A percentile compares a stretch with the other conserved stretches of the same genome.
Evolutionary conservation across 495 filamentous ascomycete species (phyloP).

Genomic region (Podospora conica): DNA sequence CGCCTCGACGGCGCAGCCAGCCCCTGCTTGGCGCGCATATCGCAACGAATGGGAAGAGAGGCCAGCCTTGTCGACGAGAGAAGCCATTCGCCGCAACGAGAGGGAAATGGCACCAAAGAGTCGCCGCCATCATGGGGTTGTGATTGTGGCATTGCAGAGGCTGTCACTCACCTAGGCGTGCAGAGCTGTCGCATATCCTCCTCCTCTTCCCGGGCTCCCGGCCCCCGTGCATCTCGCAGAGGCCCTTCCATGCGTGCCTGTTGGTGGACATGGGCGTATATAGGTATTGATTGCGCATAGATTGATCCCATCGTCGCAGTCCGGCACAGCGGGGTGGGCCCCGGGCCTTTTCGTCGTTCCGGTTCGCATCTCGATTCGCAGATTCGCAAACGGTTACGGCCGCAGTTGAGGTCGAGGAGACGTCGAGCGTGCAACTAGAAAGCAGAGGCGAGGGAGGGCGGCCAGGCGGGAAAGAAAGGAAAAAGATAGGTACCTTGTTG

Average conservation of each 20-base stretch:
- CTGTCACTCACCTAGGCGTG: slow-evolving; percentile 24
- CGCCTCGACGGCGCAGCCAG: slow-evolving; percentile 16
- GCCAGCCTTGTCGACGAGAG: slow-evolving; percentile 12
- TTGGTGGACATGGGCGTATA: slow-evolving; percentile 15
- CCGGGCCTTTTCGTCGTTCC: slow-evolving; percentile 6
- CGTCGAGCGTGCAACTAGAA: slow-evolving; percentile 5
- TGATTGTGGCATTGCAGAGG: slow-evolving; percentile 21
- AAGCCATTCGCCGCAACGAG: neutral
- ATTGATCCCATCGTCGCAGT: slow-evolving; percentile 24
- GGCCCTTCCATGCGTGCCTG: slow-evolving; percentile 4
- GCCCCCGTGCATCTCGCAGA: slow-evolving; percentile 4
- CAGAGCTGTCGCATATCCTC: neutral
- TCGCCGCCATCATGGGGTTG: slow-evolving; percentile 5
- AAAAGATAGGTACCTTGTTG: slow-evolving; percentile 39
- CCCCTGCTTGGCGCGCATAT: slow-evolving; percentile 12
- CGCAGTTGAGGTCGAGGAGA: slow-evolving; percentile 1
- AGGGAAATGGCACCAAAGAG: neutral
- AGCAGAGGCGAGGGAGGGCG: neutral
- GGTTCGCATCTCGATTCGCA: slow-evolving; percentile 6
- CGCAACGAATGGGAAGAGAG: slow-evolving; percentile 11
- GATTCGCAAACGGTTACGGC: slow-evolving; percentile 2
- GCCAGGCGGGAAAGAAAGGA: neutral
- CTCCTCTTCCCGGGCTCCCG: neutral
- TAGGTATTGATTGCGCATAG: slow-evolving; percentile 24
- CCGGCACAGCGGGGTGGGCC: slow-evolving; percentile 15